Base-by-base conservation (phyloP, 2,329 filamentous ascomycete genomes). In the Pestalotiopsis sp. region DNA sequence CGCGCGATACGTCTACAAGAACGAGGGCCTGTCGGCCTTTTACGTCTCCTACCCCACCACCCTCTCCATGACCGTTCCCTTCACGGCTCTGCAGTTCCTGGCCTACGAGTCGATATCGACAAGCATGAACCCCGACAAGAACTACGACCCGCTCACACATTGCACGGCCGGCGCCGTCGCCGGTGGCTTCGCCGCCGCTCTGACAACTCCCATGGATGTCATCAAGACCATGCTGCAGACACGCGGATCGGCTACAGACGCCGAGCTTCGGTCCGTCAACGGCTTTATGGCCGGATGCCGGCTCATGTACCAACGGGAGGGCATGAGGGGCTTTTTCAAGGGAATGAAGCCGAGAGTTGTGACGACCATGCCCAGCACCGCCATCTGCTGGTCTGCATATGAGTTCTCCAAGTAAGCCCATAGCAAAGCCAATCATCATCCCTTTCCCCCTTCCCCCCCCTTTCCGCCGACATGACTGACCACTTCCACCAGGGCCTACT, bases 1-100 rank as follows among this genome's bases (percentile, higher is more conserved):
- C 85, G 95, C 95, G 68, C 90, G 87, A 78, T 92, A 93, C 73
- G 92, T 99, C 70, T 97, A 97, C 83, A 90, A 87, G 76, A 91
- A 90, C 66, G 96, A 99, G 82, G 96, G 96, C 66, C 80, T 98
- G 60, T 88, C 90, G 65, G 95, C 96, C 67, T 99, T 99, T 83
- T 99, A 99, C 84, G 92, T 99, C 75, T 99, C 96, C 27, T 99
- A 99, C 80, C 96, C 96, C 17, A 99, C 96, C 23, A 99, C 96
- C 2, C 86, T 99, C 36, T 97, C 94, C 77, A 99, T 99, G 96
- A 98, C 96, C 14, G 94, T 99, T 1, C 96, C 96, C 3, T 99
- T 98, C 80, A 98, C 95, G 13, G 95, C 96, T 9, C 89, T 98
- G 11, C 96, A 99, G 79, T 98, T 99, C 80, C 93, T 97, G 78